These are phyloP conservation scores for Kuraishia hungarica DNA, from an alignment of 805 yeast genomes.

Conservation along the genomic window DNA sequence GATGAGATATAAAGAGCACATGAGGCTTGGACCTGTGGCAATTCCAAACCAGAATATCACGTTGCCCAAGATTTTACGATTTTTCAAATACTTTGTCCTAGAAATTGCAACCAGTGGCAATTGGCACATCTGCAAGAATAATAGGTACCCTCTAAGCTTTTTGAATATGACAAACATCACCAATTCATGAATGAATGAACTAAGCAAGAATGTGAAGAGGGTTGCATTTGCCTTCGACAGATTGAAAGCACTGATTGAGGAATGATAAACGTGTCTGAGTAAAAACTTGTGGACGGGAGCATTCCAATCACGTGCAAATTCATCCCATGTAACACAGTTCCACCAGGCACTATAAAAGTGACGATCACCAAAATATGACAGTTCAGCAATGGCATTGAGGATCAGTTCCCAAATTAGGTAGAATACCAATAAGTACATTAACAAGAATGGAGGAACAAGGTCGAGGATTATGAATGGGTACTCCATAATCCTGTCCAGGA, in stretches of 20 bases:
- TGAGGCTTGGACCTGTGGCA: conserved; percentile 79
- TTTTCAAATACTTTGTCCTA: conserved; percentile 47
- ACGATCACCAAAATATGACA: conserved; percentile 81
- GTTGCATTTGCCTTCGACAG: conserved; percentile 65
- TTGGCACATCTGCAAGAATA: conserved; percentile 80
- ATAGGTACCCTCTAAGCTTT: conserved; percentile 70
- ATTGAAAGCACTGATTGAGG: conserved; percentile 69
- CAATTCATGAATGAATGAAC: conserved; percentile 81
- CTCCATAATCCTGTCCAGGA: conserved; percentile 29
- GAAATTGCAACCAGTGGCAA: conserved; percentile 67
- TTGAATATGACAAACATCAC: conserved; percentile 87
- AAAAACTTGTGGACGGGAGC: conserved; percentile 86
- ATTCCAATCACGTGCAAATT: conserved; percentile 92
- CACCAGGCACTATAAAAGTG: conserved; percentile 97
- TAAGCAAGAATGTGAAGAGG: conserved; percentile 65
- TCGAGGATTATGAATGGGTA: conserved; percentile 62
- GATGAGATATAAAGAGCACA: conserved; percentile 76
- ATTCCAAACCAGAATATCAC: conserved; percentile 88
- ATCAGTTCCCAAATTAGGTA: conserved; percentile 95
- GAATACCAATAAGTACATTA: conserved; percentile 70
- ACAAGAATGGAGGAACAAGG: conserved; percentile 70
- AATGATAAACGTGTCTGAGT: conserved; percentile 88
- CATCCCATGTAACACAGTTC: conserved; percentile 91
- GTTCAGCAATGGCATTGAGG: conserved; percentile 81
- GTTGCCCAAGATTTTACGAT: conserved; percentile 60